A percentile compares a stretch with the other conserved stretches of the same genome.
phyloP scores from a whole-genome alignment of 371 early-diverging fungal genomes.

The Mucor ambiguus region DNA sequence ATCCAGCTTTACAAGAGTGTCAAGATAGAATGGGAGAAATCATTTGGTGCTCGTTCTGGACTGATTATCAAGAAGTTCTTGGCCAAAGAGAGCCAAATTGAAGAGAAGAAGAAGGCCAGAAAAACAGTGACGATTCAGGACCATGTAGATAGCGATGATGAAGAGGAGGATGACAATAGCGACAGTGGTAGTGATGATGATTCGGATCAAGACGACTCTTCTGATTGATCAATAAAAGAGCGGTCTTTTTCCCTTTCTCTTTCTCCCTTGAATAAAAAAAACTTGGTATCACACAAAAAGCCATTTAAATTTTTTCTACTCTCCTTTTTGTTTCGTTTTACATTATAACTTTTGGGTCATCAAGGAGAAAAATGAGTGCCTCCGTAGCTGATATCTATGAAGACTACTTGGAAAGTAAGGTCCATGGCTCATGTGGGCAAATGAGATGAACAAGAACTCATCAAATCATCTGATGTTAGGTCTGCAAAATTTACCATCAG shows the following conservation, averaged over 20 bases:
- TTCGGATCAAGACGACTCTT: background rate
- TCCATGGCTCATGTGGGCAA: background rate
- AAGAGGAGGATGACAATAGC: conserved; percentile 1
- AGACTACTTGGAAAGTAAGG: conserved; percentile 40
- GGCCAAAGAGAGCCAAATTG: conserved; percentile 16
- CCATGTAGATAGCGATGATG: conserved; percentile 1
- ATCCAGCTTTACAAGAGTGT: conserved; percentile 87
- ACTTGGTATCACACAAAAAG: background rate
- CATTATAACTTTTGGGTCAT: background rate
- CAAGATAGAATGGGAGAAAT: conserved; percentile 83
- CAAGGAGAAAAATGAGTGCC: conserved; percentile 21
- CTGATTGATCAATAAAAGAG: background rate
- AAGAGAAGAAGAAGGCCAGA: conserved; percentile 8
- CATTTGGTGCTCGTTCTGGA: conserved; percentile 35
- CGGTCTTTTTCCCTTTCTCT: conserved; percentile 7
- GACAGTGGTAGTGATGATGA: background rate
- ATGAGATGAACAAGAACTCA: background rate
- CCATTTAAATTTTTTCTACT: conserved; percentile 1
- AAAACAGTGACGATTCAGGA: conserved; percentile 18
- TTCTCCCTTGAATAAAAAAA: background rate
- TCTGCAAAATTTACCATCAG: conserved; percentile 40
- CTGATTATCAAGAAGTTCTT: conserved; percentile 24
- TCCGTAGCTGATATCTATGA: conserved; percentile 40
- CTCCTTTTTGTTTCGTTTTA: background rate
- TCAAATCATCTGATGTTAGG: conserved; percentile 18